These are phyloP conservation scores for Bimuria novae-zelandiae DNA, from an alignment of 2,329 filamentous ascomycete species.

Conservation along the genomic window DNA sequence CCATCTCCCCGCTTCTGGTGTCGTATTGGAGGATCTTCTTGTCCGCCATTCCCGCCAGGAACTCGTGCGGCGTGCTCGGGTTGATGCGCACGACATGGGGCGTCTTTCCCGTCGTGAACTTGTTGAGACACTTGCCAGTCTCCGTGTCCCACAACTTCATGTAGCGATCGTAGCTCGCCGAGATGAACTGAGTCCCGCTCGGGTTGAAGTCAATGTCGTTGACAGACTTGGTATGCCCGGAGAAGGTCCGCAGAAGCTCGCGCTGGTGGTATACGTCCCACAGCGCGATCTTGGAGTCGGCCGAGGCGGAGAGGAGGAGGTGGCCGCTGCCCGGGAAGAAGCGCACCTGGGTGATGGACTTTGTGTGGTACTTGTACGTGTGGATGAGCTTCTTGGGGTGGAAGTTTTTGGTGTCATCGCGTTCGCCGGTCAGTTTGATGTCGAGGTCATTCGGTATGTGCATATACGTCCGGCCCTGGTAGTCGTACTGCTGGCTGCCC, in stretches of 20 bases:
- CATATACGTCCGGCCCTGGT: constrained; percentile 96
- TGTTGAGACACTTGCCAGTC: constrained; percentile 83
- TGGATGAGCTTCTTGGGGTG: constrained; percentile 94
- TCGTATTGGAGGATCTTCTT: constrained; percentile 99
- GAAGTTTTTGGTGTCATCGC: constrained; percentile 81
- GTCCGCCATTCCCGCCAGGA: constrained; percentile 94
- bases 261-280: constrained; percentile 93
- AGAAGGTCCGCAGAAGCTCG: constrained; percentile 88
- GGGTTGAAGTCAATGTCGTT: constrained; percentile 88
- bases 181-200: constrained; percentile 82
- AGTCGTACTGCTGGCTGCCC: constrained; percentile 81
- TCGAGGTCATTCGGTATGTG: constrained; percentile 74
- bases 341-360: constrained; percentile 83
- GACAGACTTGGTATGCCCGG: constrained; percentile 85
- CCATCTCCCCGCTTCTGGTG: constrained; percentile 76
- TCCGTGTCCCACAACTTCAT: constrained; percentile 99
- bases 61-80: constrained; percentile 82
- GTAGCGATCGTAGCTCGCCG: constrained; percentile 88
- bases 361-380: constrained; percentile 82
- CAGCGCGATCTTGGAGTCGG: constrained; percentile 88
- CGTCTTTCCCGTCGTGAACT: constrained; percentile 92
- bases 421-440: constrained; percentile 70
- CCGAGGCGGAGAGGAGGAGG: constrained; percentile 83
- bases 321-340: constrained; percentile 92
- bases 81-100: constrained; percentile 96